Evolutionary conservation across 78 protist species (phyloP), one percentile per base, ranked within the genome.

Genomic region (Dictyostelium discoideum): DNA sequence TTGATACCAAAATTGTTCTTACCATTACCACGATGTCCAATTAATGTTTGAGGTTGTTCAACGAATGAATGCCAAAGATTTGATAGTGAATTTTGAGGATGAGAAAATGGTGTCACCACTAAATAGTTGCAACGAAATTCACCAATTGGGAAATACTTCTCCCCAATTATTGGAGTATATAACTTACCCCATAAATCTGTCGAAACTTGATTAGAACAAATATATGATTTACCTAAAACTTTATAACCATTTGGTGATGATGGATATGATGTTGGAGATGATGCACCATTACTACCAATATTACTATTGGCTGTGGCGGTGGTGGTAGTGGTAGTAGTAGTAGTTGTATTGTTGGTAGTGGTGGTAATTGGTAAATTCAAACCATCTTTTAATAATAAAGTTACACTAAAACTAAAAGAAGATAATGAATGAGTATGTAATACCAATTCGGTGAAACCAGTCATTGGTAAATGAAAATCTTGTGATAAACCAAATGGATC

Each of bases 1-100:
- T 89, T 89, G 63, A 89, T 60, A 89, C 94, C 94, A 81, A 89
- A 89, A 69, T 89, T 89, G 32, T 89, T 89, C 39, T 89, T 89
- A 22, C 94, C 94, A 89, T 89, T 89, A 18, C 94, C 94, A 37
- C 94, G 26, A 69, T 89, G 94, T 24, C 94, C 94, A 81, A 89
- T 89, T 8, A 89, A 22, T n/a, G 94, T 65, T 65, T 89, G 37
- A n/a, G 94, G 92, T 32, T 86, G 81, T n/a, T 89, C 94, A 32
- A 89, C 87, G 22, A 89, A 80, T 24, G 94, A 44, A 46, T 81
- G 94, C 94, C 94, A 89, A 13, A 89, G 46, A 22, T n/a, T 26
- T 44, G 81, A 40, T 1, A 89, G 22, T 22, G 94, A 89, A 32
- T 89, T 89, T 18, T 79, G 60, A 67, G 86, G 83, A 69, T 89